phyloP scores from a whole-genome alignment of 805 yeast genomes.

The Vanderwaltozyma tropicalis region DNA sequence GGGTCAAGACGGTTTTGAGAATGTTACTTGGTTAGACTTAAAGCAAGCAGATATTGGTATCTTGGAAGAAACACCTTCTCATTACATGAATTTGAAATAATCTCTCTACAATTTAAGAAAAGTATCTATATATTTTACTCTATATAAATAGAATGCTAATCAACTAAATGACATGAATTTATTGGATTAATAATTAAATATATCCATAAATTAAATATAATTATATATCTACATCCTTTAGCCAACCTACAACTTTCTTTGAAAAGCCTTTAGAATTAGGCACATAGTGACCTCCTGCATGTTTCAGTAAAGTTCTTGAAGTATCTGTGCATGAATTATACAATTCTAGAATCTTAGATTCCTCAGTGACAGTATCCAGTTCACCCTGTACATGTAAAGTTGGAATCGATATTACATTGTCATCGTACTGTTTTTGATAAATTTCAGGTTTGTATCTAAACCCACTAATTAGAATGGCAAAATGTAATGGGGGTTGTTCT shows the following conservation, averaged over 20 bases:
- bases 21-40: constrained; percentile 60
- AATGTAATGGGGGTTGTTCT: constrained; percentile 44
- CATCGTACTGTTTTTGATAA: constrained; percentile 23
- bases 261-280: constrained; percentile 60
- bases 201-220: neutral
- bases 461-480: constrained; percentile 70
- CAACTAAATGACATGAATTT: too few relatives aligned
- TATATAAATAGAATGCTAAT: neutral
- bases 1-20: constrained; percentile 27
- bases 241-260: constrained; percentile 29
- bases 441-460: constrained; percentile 28
- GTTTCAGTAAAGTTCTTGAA: constrained; percentile 46
- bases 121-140: neutral
- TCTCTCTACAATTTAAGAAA: neutral
- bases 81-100: constrained; percentile 16
- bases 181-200: neutral
- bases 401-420: constrained; percentile 27
- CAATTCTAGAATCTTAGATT: constrained; percentile 51
- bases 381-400: constrained; percentile 80
- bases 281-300: constrained; percentile 95
- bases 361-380: constrained; percentile 78
- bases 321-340: constrained; percentile 39
- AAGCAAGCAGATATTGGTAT: constrained; percentile 55
- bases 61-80: constrained; percentile 33
- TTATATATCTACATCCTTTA: constrained; percentile 6